These are phyloP conservation scores for Xerocomellus intermedius DNA, from an alignment of 768 basidiomycete genomes.

Conservation along the genomic window DNA sequence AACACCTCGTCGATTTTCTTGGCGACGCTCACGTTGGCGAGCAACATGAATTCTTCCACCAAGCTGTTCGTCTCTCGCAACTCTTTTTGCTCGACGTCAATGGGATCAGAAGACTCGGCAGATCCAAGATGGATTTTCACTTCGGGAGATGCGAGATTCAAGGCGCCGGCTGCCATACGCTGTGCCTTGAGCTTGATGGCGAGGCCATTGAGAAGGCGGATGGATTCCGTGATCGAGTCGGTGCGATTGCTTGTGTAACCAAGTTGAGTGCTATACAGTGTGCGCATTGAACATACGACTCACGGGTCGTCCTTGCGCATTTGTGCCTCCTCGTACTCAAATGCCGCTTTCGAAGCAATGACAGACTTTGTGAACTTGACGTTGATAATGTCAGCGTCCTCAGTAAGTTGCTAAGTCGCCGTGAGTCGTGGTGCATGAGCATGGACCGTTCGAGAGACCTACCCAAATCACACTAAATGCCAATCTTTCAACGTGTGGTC, in stretches of 20 bases:
- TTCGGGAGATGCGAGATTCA: conserved; percentile 97
- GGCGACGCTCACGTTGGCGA: conserved; percentile 95
- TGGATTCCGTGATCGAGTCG: conserved; percentile 81
- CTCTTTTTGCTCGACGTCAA: conserved; percentile 96
- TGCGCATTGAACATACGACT: conserved; percentile 26
- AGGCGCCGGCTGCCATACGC: conserved; percentile 93
- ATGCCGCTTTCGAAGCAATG: conserved; percentile 93
- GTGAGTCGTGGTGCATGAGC: background rate
- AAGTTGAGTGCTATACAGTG: background rate
- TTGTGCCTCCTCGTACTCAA: conserved; percentile 97
- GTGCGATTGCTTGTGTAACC: conserved; percentile 54
- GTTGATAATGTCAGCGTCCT: conserved; percentile 85
- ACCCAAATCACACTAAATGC: conserved; percentile 98
- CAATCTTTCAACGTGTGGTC: conserved; percentile 89
- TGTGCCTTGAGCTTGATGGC: conserved; percentile 81
- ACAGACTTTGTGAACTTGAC: conserved; percentile 95
- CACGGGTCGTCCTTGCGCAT: conserved; percentile 89
- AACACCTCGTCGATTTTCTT: conserved; percentile 89
- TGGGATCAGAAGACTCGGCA: conserved; percentile 90
- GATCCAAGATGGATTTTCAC: conserved; percentile 96
- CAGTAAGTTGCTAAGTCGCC: conserved; percentile 72
- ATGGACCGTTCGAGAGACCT: conserved; percentile 5
- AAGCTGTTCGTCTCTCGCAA: conserved; percentile 90
- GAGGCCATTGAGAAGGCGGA: conserved; percentile 84
- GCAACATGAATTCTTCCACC: conserved; percentile 98